A percentile compares a stretch with the other conserved stretches of the same genome.
These are phyloP conservation scores for Erigeron canadensis DNA, from an alignment of 129 eudicot species.

Conservation along the genomic window DNA sequence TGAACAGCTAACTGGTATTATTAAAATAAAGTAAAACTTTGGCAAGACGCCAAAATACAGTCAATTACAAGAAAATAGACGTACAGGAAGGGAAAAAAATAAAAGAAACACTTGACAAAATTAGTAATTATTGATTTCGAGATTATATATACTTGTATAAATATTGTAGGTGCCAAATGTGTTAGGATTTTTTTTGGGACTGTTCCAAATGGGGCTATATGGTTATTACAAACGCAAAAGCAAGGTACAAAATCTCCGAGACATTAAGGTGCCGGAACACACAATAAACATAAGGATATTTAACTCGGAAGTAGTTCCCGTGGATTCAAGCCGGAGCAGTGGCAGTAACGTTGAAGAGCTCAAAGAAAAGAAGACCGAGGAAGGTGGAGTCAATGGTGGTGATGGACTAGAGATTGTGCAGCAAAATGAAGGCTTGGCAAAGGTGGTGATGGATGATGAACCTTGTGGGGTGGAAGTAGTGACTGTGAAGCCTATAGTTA, in stretches of 20 bases:
- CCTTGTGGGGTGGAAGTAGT: conserved; percentile 22
- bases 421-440: neutral
- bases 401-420: conserved; percentile 8
- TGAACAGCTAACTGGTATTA: too few relatives aligned
- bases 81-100: too few relatives aligned
- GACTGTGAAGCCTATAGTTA: conserved; percentile 25
- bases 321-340: conserved; percentile 35
- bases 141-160: neutral
- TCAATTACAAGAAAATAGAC: too few relatives aligned
- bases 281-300: conserved; percentile 38
- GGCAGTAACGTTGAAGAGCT: conserved; percentile 9
- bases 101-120: too few relatives aligned
- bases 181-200: conserved; percentile 60
- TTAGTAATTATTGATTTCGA: neutral
- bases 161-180: conserved; percentile 66
- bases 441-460: conserved; percentile 11
- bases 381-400: neutral
- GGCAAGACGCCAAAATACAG: too few relatives aligned
- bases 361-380: neutral
- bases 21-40: too few relatives aligned
- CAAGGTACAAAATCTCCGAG: conserved; percentile 13
- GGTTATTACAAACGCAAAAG: conserved; percentile 41
- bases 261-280: conserved; percentile 38
- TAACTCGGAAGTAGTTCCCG: conserved; percentile 45
- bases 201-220: conserved; percentile 63